Conservation (phyloP, 164 flowering plant genomes). For the Stephania cephalantha region DNA sequence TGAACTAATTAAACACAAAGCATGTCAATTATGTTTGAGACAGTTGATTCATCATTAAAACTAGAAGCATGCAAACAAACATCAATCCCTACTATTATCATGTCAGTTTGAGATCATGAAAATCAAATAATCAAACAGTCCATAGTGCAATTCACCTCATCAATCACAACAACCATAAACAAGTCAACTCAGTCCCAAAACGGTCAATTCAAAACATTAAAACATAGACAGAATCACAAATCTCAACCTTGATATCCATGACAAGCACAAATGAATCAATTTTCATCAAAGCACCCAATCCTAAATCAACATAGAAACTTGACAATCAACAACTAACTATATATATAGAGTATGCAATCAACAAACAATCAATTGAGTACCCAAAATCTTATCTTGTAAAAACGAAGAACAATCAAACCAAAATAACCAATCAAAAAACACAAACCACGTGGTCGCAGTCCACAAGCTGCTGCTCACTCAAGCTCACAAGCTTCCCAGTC, state of each 20-base stretch:
- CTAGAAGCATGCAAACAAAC: neutral
- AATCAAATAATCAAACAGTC: neutral
- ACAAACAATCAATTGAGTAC: neutral
- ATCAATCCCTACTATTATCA: neutral
- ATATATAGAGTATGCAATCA: too few species aligned
- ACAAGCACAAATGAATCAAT: neutral
- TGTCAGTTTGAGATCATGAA: neutral
- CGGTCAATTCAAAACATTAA: neutral
- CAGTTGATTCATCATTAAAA: neutral
- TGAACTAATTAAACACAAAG: too few species aligned
- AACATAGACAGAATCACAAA: neutral
- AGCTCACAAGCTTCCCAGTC: conserved; percentile 74
- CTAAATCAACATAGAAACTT: neutral
- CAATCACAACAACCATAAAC: too few species aligned
- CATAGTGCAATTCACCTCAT: neutral
- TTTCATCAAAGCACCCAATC: neutral
- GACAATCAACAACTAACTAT: neutral
- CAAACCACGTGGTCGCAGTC: conserved; percentile 90
- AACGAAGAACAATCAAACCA: neutral
- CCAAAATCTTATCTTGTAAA: neutral
- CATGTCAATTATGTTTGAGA: too few species aligned
- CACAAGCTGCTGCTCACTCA: conserved; percentile 94
- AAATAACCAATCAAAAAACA: neutral
- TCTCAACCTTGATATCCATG: neutral
- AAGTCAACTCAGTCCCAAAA: too few species aligned